These are phyloP conservation scores for Salvia hispanica DNA, from an alignment of 257 asterid species.

Conservation along the genomic window DNA sequence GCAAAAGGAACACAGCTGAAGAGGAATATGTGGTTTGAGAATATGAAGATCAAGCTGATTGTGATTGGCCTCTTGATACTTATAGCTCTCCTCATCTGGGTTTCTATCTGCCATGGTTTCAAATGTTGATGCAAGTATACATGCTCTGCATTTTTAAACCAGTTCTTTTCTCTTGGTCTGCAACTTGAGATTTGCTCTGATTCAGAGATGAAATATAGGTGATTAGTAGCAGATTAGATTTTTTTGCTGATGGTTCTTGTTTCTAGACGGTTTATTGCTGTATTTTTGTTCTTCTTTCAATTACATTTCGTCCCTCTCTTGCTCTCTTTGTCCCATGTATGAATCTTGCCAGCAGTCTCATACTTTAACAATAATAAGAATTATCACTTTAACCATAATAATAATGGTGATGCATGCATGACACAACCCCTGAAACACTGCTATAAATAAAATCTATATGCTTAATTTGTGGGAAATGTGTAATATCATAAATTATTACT, in stretches of 20 bases:
- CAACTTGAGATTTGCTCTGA: slow-evolving; percentile 16
- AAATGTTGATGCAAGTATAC: slow-evolving; percentile 37
- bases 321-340: background rate
- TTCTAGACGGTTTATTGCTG: slow-evolving; percentile 10
- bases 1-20: slow-evolving; percentile 54
- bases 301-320: background rate
- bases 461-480: too few species aligned
- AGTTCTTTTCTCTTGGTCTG: slow-evolving; percentile 13
- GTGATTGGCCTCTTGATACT: slow-evolving; percentile 44
- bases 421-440: too few species aligned
- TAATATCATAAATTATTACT: too few species aligned
- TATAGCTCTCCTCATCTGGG: slow-evolving; percentile 42
- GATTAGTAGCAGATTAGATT: slow-evolving; percentile 17
- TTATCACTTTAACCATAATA: too few species aligned
- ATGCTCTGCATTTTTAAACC: background rate
- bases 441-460: too few species aligned
- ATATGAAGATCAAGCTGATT: slow-evolving; percentile 62
- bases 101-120: slow-evolving; percentile 60
- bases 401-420: too few species aligned
- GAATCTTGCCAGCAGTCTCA: too few species aligned
- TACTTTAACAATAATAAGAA: too few species aligned
- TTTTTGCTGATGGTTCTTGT: background rate
- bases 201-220: slow-evolving; percentile 21
- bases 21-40: slow-evolving; percentile 63
- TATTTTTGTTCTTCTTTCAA: slow-evolving; percentile 5